Base-by-base conservation (phyloP, 345 rosid genomes). In the Durio zibethinus region DNA sequence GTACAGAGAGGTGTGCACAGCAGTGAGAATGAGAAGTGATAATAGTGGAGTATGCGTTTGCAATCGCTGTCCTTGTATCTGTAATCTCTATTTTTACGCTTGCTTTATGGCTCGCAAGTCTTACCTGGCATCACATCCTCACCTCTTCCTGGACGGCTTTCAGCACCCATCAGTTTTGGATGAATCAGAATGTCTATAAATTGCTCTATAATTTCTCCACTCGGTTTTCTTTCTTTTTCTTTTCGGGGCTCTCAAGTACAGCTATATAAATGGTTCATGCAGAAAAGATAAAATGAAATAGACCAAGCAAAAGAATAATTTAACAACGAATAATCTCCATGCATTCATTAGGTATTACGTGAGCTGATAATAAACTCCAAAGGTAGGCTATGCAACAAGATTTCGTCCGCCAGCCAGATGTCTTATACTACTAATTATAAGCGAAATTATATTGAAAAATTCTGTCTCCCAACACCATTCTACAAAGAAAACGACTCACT, bases 21-120 rank as follows among this genome's bases (percentile, higher is more conserved):
- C 18, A 25, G 36, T 27, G 21, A 74, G 59, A 48, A 66, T 1
- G 72, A 36, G 42, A 2, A 4, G 33, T 6, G 78, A 43, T 38
- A 85, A 76, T 85, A 79, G 81, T 85, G 36, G 43, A 21, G 27
- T 0, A 31, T 2, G 43, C 16, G 0, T 14, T 27, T 0, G 36
- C 65, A 87, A 91, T 83, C 88, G 88, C 91, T 71, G 9, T n/a
- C n/a, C n/a, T n/a, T n/a, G n/a, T n/a, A n/a, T n/a, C n/a, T n/a
- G n/a, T n/a, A n/a, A n/a, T n/a, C n/a, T n/a, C n/a, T n/a, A n/a
- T n/a, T n/a, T n/a, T n/a, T n/a, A n/a, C n/a, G n/a, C n/a, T n/a
- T n/a, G n/a, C 33, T 31, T 31, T 31, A 31, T 31, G n/a, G n/a
- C n/a, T 31, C 2, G 2, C 2, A 2, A 2, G 33, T 31, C 33